A percentile compares a stretch with the other conserved stretches of the same genome.
Evolutionary conservation across 2,329 filamentous ascomycete species (phyloP).

Genomic region (Salinomyces thailandicus): DNA sequence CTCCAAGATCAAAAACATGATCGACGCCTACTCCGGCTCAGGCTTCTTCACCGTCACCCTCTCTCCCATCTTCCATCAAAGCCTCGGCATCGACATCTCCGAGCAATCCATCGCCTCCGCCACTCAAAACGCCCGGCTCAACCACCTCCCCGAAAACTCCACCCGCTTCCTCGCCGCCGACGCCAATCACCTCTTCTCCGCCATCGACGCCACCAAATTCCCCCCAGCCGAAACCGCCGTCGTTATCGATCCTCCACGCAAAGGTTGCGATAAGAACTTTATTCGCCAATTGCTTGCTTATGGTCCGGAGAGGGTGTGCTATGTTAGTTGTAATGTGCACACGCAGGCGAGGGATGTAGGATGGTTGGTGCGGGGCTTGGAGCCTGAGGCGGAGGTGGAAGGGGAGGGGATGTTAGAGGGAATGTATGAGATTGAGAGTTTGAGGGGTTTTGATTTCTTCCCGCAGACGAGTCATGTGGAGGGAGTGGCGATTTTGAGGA

Average conservation of each 20-base stretch:
- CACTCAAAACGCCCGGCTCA: slow-evolving; percentile 64
- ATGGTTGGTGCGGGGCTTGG: slow-evolving; percentile 63
- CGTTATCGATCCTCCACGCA: slow-evolving; percentile 93
- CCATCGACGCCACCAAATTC: slow-evolving; percentile 48
- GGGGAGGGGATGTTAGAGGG: slow-evolving; percentile 26
- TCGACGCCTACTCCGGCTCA: slow-evolving; percentile 95
- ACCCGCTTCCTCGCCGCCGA: slow-evolving; percentile 85
- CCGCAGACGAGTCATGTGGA: slow-evolving; percentile 69
- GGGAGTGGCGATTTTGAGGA: slow-evolving; percentile 49
- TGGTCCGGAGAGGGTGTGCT: slow-evolving; percentile 69
- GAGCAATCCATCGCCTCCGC: slow-evolving; percentile 68
- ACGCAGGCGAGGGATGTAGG: slow-evolving; percentile 92
- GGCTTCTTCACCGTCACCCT: slow-evolving; percentile 96
- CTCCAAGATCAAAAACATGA: slow-evolving; percentile 65
- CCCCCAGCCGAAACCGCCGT: slow-evolving; percentile 74
- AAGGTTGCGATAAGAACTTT: slow-evolving; percentile 84
- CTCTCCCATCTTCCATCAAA: slow-evolving; percentile 66
- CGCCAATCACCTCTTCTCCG: slow-evolving; percentile 70
- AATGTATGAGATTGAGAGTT: slow-evolving; percentile 74
- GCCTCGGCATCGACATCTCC: slow-evolving; percentile 84
- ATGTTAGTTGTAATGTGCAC: slow-evolving; percentile 96
- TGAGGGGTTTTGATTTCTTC: slow-evolving; percentile 94
- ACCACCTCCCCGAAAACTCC: slow-evolving; percentile 55
- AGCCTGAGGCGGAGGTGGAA: slow-evolving; percentile 17
- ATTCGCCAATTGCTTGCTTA: slow-evolving; percentile 69